Evolutionary conservation across 169 alveolate genomes (phyloP).

Genomic region (Plasmodium reichenowi): DNA sequence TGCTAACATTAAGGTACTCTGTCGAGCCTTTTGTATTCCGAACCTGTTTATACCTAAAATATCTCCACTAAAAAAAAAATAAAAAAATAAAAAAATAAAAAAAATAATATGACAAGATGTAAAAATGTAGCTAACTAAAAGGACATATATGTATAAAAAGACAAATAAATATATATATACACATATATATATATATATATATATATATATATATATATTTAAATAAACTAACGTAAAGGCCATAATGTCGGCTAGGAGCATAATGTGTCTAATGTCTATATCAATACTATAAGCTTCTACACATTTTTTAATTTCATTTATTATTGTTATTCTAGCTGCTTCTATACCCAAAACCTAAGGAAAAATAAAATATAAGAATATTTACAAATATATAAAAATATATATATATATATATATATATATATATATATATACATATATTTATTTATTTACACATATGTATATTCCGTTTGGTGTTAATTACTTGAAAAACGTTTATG

Average conservation of each 20-base stretch:
- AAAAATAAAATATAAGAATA: neutral
- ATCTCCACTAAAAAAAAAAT: slow-evolving; percentile 86
- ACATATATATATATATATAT: no score
- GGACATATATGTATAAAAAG: neutral
- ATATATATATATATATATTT: no score
- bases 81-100: slow-evolving; percentile 5
- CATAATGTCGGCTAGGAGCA: slow-evolving; percentile 97
- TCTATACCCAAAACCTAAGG: slow-evolving; percentile 94
- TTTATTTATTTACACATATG: neutral
- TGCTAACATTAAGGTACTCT: slow-evolving; percentile 98
- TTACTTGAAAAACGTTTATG: slow-evolving; percentile 92
- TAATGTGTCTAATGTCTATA: slow-evolving; percentile 96
- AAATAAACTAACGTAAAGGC: slow-evolving; percentile 91
- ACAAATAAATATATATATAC: neutral
- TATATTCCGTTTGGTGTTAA: neutral
- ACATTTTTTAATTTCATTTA: slow-evolving; percentile 94
- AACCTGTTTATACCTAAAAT: slow-evolving; percentile 97
- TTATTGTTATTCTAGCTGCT: slow-evolving; percentile 96
- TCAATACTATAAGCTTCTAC: slow-evolving; percentile 95
- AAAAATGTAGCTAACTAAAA: neutral
- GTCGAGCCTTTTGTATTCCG: slow-evolving; percentile 97
- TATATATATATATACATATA: neutral
- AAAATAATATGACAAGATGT: slow-evolving; percentile 2
- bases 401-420: slow-evolving; percentile 22
- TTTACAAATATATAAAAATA: neutral